phyloP scores from a whole-genome alignment of 257 asterid species.

The Solanum etuberosum region DNA sequence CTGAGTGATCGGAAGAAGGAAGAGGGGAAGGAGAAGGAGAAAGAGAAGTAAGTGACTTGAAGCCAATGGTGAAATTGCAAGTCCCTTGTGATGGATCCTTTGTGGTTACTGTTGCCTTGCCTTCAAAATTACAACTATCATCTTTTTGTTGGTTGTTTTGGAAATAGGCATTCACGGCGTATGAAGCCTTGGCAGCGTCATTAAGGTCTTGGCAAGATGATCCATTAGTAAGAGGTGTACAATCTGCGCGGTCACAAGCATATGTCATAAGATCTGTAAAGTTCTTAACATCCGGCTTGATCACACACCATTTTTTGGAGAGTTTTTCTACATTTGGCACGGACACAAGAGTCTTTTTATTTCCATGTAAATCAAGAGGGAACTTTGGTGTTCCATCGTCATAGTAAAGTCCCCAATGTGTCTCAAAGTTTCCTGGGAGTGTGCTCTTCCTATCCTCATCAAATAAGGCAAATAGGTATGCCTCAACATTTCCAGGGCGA shows the following conservation, averaged over 20 bases:
- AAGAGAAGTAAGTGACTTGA: not conserved
- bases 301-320: conserved; percentile 15
- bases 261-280: not conserved
- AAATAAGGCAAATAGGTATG: conserved; percentile 14
- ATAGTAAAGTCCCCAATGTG: conserved; percentile 23
- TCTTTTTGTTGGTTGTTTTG: conserved; percentile 7
- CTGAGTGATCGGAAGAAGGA: not conserved
- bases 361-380: conserved; percentile 7
- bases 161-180: conserved; percentile 16
- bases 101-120: conserved; percentile 3
- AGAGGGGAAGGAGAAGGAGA: not conserved
- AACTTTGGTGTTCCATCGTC: conserved; percentile 20
- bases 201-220: conserved; percentile 14
- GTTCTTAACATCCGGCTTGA: conserved; percentile 8
- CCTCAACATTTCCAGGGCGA: conserved; percentile 13
- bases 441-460: conserved; percentile 31
- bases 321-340: conserved; percentile 13
- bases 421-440: conserved; percentile 25
- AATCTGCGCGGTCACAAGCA: conserved; percentile 20
- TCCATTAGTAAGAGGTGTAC: conserved; percentile 12
- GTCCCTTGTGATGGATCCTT: not conserved
- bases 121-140: conserved; percentile 7
- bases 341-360: not conserved
- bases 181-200: conserved; percentile 8
- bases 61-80: conserved; percentile 10